A percentile compares a stretch with the other conserved stretches of the same genome.
Evolutionary conservation across 331 rosid genomes (phyloP).

Genomic region (Quercus lobata): DNA sequence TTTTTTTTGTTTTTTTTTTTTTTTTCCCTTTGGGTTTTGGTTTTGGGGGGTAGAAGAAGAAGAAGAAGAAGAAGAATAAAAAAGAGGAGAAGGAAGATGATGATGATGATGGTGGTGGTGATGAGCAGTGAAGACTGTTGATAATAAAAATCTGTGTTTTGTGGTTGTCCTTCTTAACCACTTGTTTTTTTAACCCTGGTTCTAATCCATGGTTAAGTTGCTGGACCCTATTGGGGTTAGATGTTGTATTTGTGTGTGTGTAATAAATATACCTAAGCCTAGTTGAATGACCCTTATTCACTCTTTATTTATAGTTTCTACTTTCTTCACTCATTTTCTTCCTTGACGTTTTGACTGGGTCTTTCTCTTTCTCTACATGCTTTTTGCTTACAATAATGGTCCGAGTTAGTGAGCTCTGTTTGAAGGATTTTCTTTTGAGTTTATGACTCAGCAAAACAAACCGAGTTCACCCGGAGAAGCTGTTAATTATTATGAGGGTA

Average conservation of each 20-base stretch:
- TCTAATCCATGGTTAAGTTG: slow-evolving; percentile 80
- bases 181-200: slow-evolving; percentile 75
- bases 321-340: not conserved
- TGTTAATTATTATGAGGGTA: not conserved
- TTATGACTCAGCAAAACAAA: slow-evolving; percentile 13
- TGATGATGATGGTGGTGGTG: slow-evolving; percentile 24
- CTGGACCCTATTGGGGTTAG: slow-evolving; percentile 62
- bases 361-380: not conserved
- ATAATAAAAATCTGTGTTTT: slow-evolving; percentile 63
- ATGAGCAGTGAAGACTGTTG: slow-evolving; percentile 56
- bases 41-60: not conserved
- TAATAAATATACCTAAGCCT: slow-evolving; percentile 49
- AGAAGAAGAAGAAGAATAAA: not conserved
- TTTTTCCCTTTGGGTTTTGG: not conserved
- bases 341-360: not conserved
- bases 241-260: slow-evolving; percentile 21
- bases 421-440: not conserved
- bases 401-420: not conserved
- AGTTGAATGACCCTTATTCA: slow-evolving; percentile 11
- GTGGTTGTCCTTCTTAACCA: slow-evolving; percentile 96
- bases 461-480: slow-evolving; percentile 32
- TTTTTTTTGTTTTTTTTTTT: not conserved
- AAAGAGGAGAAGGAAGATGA: not conserved
- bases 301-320: not conserved
- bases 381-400: not conserved